Evolutionary conservation across 2,329 filamentous ascomycete genomes (phyloP).

Genomic region (Aspergillus sp.): DNA sequence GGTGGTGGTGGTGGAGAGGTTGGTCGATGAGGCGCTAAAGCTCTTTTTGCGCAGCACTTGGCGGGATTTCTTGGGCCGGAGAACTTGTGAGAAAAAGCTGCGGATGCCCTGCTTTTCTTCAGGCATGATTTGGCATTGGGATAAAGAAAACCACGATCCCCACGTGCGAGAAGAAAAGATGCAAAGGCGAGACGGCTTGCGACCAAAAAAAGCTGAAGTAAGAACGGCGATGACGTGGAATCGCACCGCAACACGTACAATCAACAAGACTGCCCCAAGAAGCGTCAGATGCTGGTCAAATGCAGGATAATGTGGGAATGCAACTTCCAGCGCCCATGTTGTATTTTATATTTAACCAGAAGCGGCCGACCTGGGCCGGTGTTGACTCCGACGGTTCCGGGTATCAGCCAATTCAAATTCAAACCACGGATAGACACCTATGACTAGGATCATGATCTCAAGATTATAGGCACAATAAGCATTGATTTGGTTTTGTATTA

Average conservation of each 20-base stretch:
- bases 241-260: background rate
- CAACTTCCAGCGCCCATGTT: background rate
- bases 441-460: background rate
- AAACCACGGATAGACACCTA: background rate
- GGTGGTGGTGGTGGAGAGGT: slow-evolving; percentile 23
- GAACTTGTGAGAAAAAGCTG: slow-evolving; percentile 28
- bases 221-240: slow-evolving; percentile 7
- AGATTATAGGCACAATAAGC: background rate
- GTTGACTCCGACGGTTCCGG: slow-evolving; percentile 4
- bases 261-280: background rate
- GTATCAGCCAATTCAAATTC: background rate
- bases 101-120: slow-evolving; percentile 31
- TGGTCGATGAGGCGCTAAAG: slow-evolving; percentile 28
- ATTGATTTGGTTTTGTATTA: background rate
- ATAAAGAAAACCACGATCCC: background rate
- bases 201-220: slow-evolving; percentile 4
- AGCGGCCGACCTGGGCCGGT: background rate
- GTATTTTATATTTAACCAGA: background rate
- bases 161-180: background rate
- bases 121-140: slow-evolving; percentile 29
- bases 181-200: background rate
- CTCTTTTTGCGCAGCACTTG: slow-evolving; percentile 37
- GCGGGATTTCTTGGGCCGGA: slow-evolving; percentile 38
- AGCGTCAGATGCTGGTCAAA: background rate
- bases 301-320: background rate